Percentiles rank a stretch among this genome's conserved stretches.
Evolutionary conservation across 352 stramenopile genomes (phyloP).

Genomic region (Globisporangium nodosum): DNA sequence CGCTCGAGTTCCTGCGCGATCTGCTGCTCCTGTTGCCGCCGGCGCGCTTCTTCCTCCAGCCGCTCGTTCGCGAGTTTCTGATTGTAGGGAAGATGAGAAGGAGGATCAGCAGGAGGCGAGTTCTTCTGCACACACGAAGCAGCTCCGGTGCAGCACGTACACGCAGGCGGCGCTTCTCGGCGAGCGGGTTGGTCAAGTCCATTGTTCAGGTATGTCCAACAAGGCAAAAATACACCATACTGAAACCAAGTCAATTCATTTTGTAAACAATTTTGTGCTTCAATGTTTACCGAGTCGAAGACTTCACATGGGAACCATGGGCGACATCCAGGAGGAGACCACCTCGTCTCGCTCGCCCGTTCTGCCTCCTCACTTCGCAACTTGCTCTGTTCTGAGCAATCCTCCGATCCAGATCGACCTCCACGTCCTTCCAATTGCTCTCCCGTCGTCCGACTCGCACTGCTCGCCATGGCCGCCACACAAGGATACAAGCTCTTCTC

Average conservation of each 20-base stretch:
- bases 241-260: not conserved
- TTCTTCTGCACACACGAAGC: not conserved
- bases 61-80: conserved; percentile 74
- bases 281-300: not conserved
- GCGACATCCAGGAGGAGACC: too few species aligned
- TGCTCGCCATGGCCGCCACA: not conserved
- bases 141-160: conserved; percentile 12
- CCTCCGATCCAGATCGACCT: not conserved
- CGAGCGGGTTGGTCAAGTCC: conserved; percentile 20
- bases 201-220: not conserved
- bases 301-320: too few species aligned
- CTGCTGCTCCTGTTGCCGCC: conserved; percentile 37
- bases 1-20: conserved; percentile 36
- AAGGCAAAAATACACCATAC: not conserved
- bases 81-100: not conserved
- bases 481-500: conserved; percentile 22
- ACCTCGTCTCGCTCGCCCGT: too few species aligned
- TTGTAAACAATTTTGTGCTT: not conserved
- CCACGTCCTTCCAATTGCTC: too few species aligned
- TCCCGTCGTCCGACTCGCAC: not conserved
- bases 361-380: not conserved
- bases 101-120: too few species aligned
- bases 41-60: conserved; percentile 45
- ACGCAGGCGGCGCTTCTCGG: conserved; percentile 32
- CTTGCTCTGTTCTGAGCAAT: not conserved